Base-by-base conservation (phyloP, 2,329 filamentous ascomycete species). In the Pyrenophora teres region DNA sequence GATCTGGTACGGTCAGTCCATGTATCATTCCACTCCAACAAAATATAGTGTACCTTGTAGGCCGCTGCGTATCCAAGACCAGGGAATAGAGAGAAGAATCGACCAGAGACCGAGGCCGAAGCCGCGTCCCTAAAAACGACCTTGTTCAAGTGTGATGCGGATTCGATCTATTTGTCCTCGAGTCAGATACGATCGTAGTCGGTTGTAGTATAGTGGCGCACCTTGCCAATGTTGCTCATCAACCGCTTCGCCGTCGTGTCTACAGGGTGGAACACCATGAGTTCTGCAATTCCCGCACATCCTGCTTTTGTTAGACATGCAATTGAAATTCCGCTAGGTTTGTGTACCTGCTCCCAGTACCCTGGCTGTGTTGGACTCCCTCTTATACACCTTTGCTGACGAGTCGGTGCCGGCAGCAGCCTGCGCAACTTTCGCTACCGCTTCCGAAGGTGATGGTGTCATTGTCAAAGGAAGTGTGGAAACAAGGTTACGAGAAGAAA, bases 161-260 rank as follows among this genome's bases (percentile, higher is more conserved):
- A 82, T 49, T 77, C 71, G 64, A 90, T 83, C 81, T 86, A 64
- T 27, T 36, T 32, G 32, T 5, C 15, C 31, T 40, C 12, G 43
- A 60, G 49, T 67, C 53, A 68, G 64, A 57, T 31, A 32, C 18
- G 7, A 43, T 39, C 41, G 30, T 41, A 19, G 23, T 33, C 12
- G 25, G 9, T 9, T 10, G 32, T 25, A 4, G 33, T 18, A 15
- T 36, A 13, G 35, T 30, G 36, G 31, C 52, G 39, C 74, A 89
- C 84, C 78, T 81, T 90, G 72, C 85, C 86, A 75, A 96, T 88
- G 78, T 99, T 97, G 85, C 92, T 97, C 94, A 99, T 99, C 77
- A 99, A 85, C 65, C 94, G 90, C 83, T 99, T 99, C 59, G 94
- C 93, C 69, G 95, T 97, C 43, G 94, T 99, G 78, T 99, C 94